These are phyloP conservation scores for Neofusicoccum laricinum DNA, from an alignment of 2,329 filamentous ascomycete genomes.

Conservation along the genomic window DNA sequence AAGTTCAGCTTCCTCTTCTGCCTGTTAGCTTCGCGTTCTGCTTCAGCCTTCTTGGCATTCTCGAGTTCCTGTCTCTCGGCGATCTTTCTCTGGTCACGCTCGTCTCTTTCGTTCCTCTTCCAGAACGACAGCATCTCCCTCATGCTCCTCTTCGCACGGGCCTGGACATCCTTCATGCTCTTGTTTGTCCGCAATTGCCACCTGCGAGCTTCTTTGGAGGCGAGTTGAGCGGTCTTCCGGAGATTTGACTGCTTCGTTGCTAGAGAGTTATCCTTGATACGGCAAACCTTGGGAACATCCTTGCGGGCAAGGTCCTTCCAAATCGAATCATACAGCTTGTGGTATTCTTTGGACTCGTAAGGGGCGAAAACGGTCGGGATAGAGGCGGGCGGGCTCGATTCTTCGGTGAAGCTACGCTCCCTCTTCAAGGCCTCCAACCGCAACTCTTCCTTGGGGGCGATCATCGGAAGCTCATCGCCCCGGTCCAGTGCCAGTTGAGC, in stretches of 20 bases:
- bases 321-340: conserved; percentile 96
- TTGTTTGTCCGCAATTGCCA: conserved; percentile 99
- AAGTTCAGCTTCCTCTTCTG: conserved; percentile 99
- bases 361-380: conserved; percentile 41
- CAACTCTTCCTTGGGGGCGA: conserved; percentile 59
- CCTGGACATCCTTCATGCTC: conserved; percentile 95
- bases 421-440: conserved; percentile 42
- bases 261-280: conserved; percentile 81
- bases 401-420: conserved; percentile 48
- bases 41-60: conserved; percentile 93
- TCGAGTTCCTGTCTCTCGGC: conserved; percentile 96
- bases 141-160: conserved; percentile 96
- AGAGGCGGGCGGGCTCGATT: conserved; percentile 30
- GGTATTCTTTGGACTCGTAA: conserved; percentile 88
- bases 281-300: conserved; percentile 87
- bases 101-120: conserved; percentile 97
- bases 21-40: conserved; percentile 92
- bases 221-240: conserved; percentile 94
- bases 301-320: conserved; percentile 93
- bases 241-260: conserved; percentile 89
- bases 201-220: conserved; percentile 92
- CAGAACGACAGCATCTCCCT: conserved; percentile 99
- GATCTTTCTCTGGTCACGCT: conserved; percentile 88
- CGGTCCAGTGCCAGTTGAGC: conserved; percentile 82
- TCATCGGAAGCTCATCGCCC: conserved; percentile 66